These are phyloP conservation scores for Zasmidium cellare DNA, from an alignment of 2,329 filamentous ascomycete species.

Conservation along the genomic window DNA sequence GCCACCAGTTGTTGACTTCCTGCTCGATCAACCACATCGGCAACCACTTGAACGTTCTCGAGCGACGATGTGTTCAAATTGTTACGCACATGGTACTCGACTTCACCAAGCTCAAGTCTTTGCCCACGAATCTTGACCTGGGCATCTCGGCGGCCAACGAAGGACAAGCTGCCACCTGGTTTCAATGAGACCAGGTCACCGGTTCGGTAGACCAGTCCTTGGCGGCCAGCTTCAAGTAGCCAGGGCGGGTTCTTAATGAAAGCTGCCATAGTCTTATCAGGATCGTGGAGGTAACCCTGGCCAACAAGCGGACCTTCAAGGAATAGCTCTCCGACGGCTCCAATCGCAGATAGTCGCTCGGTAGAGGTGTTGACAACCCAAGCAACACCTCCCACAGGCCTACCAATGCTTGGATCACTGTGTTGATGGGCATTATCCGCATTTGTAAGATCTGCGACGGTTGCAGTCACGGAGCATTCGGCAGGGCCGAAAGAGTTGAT, in stretches of 20 bases:
- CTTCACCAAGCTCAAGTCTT: slow-evolving; percentile 61
- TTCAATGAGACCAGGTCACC: slow-evolving; percentile 61
- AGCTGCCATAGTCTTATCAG: slow-evolving; percentile 28
- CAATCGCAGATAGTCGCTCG: slow-evolving; percentile 39
- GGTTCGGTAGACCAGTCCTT: slow-evolving; percentile 37
- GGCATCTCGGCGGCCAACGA: slow-evolving; percentile 57
- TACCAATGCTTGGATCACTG: slow-evolving; percentile 29
- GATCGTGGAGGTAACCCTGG: slow-evolving; percentile 42
- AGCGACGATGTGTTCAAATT: background rate
- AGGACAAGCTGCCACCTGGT: slow-evolving; percentile 46
- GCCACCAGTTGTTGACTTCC: background rate
- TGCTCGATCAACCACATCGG: background rate
- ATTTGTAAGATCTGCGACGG: background rate
- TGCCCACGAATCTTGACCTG: slow-evolving; percentile 67
- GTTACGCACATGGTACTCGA: slow-evolving; percentile 37
- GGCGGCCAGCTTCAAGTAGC: slow-evolving; percentile 5
- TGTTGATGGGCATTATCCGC: too few species aligned
- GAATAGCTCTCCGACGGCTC: slow-evolving; percentile 48
- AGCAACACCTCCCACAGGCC: slow-evolving; percentile 26
- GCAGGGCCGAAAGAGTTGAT: slow-evolving; percentile 10
- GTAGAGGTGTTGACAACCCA: slow-evolving; percentile 34
- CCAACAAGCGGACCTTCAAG: slow-evolving; percentile 47
- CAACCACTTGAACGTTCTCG: background rate
- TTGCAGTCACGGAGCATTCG: slow-evolving; percentile 8
- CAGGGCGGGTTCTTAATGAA: slow-evolving; percentile 33